Evolutionary conservation across 2,329 filamentous ascomycete species (phyloP).

Genomic region (Penicillium brasilianum): DNA sequence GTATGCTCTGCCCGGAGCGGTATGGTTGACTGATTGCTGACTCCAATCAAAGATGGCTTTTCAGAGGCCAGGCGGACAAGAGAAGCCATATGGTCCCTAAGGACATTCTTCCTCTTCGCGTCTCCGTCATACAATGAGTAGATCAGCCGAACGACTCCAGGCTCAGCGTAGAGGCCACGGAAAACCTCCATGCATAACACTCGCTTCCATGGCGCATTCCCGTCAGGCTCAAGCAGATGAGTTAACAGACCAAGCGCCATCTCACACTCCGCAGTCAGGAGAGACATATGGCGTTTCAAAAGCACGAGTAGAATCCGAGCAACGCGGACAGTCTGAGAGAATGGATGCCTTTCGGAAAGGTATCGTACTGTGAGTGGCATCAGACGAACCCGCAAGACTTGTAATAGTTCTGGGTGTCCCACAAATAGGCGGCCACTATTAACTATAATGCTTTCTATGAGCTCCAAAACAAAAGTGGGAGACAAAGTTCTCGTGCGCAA

Average conservation of each 20-base stretch:
- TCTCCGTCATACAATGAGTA: slow-evolving; percentile 79
- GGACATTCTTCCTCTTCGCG: slow-evolving; percentile 72
- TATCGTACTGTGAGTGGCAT: slow-evolving; percentile 83
- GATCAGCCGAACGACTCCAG: slow-evolving; percentile 76
- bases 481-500: slow-evolving; percentile 78
- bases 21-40: slow-evolving; percentile 85
- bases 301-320: slow-evolving; percentile 83
- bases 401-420: slow-evolving; percentile 76
- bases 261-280: slow-evolving; percentile 78
- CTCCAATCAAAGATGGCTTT: slow-evolving; percentile 84
- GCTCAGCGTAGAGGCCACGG: slow-evolving; percentile 81
- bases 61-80: slow-evolving; percentile 94
- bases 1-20: slow-evolving; percentile 66
- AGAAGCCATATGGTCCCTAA: slow-evolving; percentile 81
- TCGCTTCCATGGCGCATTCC: slow-evolving; percentile 79
- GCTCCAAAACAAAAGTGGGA: slow-evolving; percentile 82
- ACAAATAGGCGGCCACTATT: slow-evolving; percentile 84
- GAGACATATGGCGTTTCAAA: slow-evolving; percentile 75
- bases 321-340: slow-evolving; percentile 80
- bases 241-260: slow-evolving; percentile 81
- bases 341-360: slow-evolving; percentile 77
- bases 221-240: slow-evolving; percentile 84
- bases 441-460: slow-evolving; percentile 87
- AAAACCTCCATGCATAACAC: slow-evolving; percentile 91
- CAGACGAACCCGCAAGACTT: slow-evolving; percentile 75